Evolutionary conservation across 805 yeast species (phyloP).

Genomic region (Spathaspora boniae): DNA sequence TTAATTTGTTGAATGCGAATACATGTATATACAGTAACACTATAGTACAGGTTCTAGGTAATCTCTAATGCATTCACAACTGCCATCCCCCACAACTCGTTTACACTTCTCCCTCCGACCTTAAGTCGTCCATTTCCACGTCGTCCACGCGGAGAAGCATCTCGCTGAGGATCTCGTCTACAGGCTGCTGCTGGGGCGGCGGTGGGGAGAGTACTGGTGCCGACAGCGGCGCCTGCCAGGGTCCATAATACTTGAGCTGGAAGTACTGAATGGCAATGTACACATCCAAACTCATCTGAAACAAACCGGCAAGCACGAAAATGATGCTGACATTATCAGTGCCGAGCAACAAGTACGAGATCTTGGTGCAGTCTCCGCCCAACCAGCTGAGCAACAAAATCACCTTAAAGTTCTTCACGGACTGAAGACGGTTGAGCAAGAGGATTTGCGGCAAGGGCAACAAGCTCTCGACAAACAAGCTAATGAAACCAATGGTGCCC

Average conservation of each 20-base stretch:
- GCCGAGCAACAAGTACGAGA: slow-evolving; percentile 71
- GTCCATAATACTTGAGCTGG: slow-evolving; percentile 44
- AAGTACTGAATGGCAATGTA: slow-evolving; percentile 71
- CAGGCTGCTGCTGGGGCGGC: no score
- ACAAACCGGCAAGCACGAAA: slow-evolving; percentile 67
- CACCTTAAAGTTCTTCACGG: slow-evolving; percentile 75
- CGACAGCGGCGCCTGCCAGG: no score
- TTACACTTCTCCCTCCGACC: no score
- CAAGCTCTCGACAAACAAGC: slow-evolving; percentile 68
- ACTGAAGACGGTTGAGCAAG: slow-evolving; percentile 59
- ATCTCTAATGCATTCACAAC: no score
- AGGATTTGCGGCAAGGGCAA: slow-evolving; percentile 77
- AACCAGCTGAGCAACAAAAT: slow-evolving; percentile 80
- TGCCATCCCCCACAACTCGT: no score
- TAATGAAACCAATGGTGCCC: slow-evolving; percentile 54
- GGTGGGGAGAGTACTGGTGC: no score
- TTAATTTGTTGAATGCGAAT: no score
- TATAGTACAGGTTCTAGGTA: no score
- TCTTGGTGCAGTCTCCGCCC: slow-evolving; percentile 81
- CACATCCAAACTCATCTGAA: slow-evolving; percentile 74
- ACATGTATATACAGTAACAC: slow-evolving; percentile 1
- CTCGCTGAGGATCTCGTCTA: no score
- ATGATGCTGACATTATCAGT: slow-evolving; percentile 63
- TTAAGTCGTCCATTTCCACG: no score
- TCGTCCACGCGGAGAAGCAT: no score